A percentile compares a stretch with the other conserved stretches of the same genome.
phyloP scores from a whole-genome alignment of 2,329 filamentous ascomycete species.

The Bisporella sp. region DNA sequence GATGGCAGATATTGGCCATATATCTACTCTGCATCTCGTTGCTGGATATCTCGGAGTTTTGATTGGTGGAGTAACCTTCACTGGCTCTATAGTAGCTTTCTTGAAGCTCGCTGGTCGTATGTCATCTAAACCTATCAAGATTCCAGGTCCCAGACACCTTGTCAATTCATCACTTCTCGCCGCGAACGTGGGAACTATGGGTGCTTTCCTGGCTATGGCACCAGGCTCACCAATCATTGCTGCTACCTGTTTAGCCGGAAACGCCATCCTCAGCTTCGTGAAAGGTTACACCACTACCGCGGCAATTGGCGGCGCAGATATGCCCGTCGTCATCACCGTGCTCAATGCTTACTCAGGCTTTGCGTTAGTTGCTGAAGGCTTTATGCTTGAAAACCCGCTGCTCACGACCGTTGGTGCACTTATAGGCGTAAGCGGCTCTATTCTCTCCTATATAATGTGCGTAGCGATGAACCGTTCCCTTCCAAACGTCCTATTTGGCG shows the following conservation, averaged over 20 bases:
- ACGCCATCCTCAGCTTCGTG: constrained; percentile 69
- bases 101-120: constrained; percentile 78
- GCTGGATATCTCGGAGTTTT: constrained; percentile 81
- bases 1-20: constrained; percentile 62
- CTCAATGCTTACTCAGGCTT: constrained; percentile 89
- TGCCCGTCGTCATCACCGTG: constrained; percentile 88
- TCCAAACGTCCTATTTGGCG: constrained; percentile 85
- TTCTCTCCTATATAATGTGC: constrained; percentile 81
- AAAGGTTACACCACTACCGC: constrained; percentile 86
- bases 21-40: constrained; percentile 75
- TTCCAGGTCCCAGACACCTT: constrained; percentile 65
- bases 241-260: constrained; percentile 69
- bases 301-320: constrained; percentile 87
- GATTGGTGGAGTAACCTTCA: constrained; percentile 83
- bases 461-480: constrained; percentile 87
- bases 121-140: constrained; percentile 65
- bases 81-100: constrained; percentile 83
- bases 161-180: constrained; percentile 71
- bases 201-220: constrained; percentile 73
- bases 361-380: constrained; percentile 80
- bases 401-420: constrained; percentile 79
- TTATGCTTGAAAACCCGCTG: constrained; percentile 85
- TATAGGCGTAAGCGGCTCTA: constrained; percentile 83
- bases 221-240: constrained; percentile 74
- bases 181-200: constrained; percentile 75